Conservation (phyloP, 2,329 filamentous ascomycete species). For the Aureobasidium sp. region DNA sequence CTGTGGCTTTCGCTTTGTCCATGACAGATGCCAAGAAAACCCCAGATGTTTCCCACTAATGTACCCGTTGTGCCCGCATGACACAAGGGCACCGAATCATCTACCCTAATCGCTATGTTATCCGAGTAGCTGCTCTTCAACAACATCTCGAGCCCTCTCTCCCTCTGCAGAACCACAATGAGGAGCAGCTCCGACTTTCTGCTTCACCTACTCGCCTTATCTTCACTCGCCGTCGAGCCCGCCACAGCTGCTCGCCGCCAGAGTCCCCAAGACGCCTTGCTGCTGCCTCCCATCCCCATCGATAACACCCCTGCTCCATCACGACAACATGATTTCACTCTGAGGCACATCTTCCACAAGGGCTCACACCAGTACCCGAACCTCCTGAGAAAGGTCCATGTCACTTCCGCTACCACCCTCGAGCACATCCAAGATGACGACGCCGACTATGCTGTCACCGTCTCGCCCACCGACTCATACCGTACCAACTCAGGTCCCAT, state of each 20-base stretch:
- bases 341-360: conserved; percentile 90
- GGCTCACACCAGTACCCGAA: conserved; percentile 70
- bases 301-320: background rate
- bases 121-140: background rate
- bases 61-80: background rate
- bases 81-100: background rate
- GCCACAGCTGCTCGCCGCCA: conserved; percentile 1
- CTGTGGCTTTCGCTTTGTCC: background rate
- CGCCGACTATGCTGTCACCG: background rate
- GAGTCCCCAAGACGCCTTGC: conserved; percentile 10
- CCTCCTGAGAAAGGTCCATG: conserved; percentile 68
- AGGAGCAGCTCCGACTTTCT: conserved; percentile 1
- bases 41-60: background rate
- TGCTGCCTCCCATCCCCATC: conserved; percentile 12
- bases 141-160: background rate
- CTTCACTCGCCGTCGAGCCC: conserved; percentile 2
- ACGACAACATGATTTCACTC: conserved; percentile 33
- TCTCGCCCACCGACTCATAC: conserved; percentile 26
- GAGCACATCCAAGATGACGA: background rate
- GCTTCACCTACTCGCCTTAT: conserved; percentile 8
- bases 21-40: background rate
- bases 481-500: conserved; percentile 54
- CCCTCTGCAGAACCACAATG: background rate
- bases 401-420: conserved; percentile 28
- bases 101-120: background rate